Evolutionary conservation across 2,329 filamentous ascomycete genomes (phyloP).

Genomic region (Cryphonectria japonica): DNA sequence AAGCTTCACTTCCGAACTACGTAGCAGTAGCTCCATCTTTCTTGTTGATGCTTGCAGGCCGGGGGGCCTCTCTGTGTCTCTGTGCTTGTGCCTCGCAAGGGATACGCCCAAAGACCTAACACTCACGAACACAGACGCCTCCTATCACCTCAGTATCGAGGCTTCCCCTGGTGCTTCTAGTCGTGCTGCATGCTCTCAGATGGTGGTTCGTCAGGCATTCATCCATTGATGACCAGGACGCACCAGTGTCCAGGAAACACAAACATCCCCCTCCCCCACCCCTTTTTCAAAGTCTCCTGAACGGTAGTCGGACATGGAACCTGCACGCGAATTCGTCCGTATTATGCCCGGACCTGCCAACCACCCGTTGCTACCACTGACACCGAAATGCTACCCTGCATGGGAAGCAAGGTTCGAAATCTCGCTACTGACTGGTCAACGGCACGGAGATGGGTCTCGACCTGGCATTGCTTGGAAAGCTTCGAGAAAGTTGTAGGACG

Average conservation of each 20-base stretch:
- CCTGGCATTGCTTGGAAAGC: not conserved
- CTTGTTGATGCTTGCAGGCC: not conserved
- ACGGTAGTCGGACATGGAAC: not conserved
- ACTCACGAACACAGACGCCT: not conserved
- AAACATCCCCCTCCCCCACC: no score
- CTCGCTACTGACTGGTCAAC: not conserved
- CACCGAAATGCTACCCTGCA: not conserved
- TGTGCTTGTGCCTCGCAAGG: not conserved
- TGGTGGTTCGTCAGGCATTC: not conserved
- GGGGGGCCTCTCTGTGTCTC: not conserved
- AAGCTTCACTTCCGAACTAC: conserved; percentile 2
- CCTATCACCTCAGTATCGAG: not conserved
- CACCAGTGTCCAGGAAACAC: not conserved
- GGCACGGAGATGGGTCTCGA: not conserved
- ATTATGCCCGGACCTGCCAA: not conserved
- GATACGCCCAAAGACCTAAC: not conserved
- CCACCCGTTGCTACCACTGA: not conserved
- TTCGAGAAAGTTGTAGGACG: not conserved
- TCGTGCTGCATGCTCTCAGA: not conserved
- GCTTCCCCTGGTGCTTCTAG: not conserved
- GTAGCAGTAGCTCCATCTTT: not conserved
- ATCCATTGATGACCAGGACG: not conserved
- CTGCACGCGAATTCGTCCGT: not conserved
- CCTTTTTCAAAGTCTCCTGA: not conserved
- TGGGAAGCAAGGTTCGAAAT: conserved; percentile 8